Base-by-base conservation (phyloP, 1,284 basidiomycete genomes). In the Marasmius sp. region DNA sequence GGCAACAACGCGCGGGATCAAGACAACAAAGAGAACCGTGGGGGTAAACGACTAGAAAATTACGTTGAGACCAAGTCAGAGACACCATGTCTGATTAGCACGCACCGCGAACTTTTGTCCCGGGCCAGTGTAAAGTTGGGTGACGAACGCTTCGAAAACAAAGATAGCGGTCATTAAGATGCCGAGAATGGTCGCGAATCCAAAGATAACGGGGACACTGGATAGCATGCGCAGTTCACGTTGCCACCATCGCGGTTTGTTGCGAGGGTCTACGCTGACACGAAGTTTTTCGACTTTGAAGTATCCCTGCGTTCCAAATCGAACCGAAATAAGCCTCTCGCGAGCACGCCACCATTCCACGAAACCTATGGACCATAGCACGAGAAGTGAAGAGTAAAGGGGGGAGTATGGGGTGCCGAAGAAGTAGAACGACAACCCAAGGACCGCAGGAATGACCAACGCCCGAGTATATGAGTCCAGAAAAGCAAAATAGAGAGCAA, bases 401-500 rank as follows among this genome's bases (percentile, higher is more conserved):
- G 90, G 84, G 3, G 91, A 90, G 73, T 94, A 97, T 0, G 86
- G 83, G 8, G 81, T 82, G 18, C 85, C 84, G 71, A 88, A 82
- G 73, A 87, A 83, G 75, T 85, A 90, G 69, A 84, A 85, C 12
- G 80, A 55, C 33, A 86, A 67, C 0, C 92, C 92, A 20, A 89
- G 75, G 3, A 72, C 72, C 3, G 91, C 84, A 4, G 91, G 90
- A 61, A 93, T 85, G 16, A 89, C 69, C 39, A 96, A 84, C 36
- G 89, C 87, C 43, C 84, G 83, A 0, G 94, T 91, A 78, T 98
- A 98, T 61, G 86, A 85, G 3, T 88, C 85, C 10, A 98, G 81
- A 78, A 96, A 97, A 58, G 87, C 85, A 74, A 96, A 97, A 77
- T 98, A 97, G 33, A 96, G 84, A n/a, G 94, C 93, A 14, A 97